These are phyloP conservation scores for Populus nigra DNA, from an alignment of 345 rosid genomes.

Conservation along the genomic window DNA sequence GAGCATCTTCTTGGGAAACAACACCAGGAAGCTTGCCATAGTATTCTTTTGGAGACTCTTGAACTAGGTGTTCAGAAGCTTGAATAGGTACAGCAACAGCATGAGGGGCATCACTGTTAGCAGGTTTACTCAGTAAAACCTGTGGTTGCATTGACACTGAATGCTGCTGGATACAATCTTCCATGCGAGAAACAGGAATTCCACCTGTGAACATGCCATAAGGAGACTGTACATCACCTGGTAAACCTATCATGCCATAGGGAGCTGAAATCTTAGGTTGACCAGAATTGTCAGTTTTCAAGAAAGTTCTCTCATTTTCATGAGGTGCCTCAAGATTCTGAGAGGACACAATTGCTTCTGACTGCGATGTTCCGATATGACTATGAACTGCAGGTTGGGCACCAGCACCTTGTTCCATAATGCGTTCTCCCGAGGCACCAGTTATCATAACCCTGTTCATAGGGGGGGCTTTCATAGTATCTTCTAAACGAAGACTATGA, in stretches of 20 bases:
- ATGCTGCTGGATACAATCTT: constrained; percentile 32
- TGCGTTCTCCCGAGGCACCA: constrained; percentile 38
- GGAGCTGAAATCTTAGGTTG: constrained; percentile 29
- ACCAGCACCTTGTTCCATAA: constrained; percentile 37
- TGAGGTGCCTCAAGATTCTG: constrained; percentile 26
- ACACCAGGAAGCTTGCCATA: constrained; percentile 25
- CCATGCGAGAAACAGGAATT: constrained; percentile 28
- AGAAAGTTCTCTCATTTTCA: constrained; percentile 24
- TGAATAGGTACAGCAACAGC: constrained; percentile 29
- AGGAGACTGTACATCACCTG: constrained; percentile 28
- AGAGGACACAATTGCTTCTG: constrained; percentile 27
- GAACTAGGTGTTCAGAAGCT: constrained; percentile 31
- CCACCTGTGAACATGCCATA: constrained; percentile 25
- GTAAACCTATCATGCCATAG: constrained; percentile 21
- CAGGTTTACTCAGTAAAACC: constrained; percentile 21
- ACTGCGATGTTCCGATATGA: constrained; percentile 28
- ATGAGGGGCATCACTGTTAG: constrained; percentile 20
- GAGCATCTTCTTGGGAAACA: constrained; percentile 30
- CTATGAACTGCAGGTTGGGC: constrained; percentile 23
- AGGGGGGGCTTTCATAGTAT: constrained; percentile 25
- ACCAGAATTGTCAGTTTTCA: constrained; percentile 32
- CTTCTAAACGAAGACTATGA: constrained; percentile 49
- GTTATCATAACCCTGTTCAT: constrained; percentile 27
- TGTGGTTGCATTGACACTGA: constrained; percentile 24
- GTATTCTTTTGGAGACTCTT: constrained; percentile 37